Base-by-base conservation (phyloP, 2,329 filamentous ascomycete species). In the Neonectria ditissima region DNA sequence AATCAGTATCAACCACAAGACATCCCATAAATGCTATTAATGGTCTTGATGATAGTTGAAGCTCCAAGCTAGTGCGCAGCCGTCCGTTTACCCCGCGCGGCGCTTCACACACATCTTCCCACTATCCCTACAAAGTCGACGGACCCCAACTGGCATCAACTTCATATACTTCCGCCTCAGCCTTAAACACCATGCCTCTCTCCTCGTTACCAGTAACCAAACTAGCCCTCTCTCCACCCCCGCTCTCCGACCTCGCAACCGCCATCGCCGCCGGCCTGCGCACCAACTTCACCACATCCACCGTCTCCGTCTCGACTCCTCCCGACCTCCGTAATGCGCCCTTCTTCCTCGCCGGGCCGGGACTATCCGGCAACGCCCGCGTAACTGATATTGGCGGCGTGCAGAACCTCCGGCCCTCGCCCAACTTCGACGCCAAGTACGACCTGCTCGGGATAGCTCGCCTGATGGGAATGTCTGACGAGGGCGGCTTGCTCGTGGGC, bases 351-450 rank as follows among this genome's bases (percentile, higher is more conserved):
- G 78, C 80, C 1, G 74, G 75, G 4, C 56, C 74, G 2, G 82
- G 82, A 0, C 73, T 84, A 9, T 77, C 71, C 5, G 81, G 82
- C 1, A 74, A 75, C 4, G 72, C 77, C 32, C 74, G 74, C 39
- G 74, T 83, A 5, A 80, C 78, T 16, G 82, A 84, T 51, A 71
- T 84, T 20, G 82, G 82, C 5, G 82, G 81, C 0, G 80, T 79
- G 24, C 69, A 76, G 1, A 80, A 83, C 60, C 74, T 83, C 0
- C 75, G 76, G 11, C 81, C 81, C 0, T 50, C 30, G 0, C 79
- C 80, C 0, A 73, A 75, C 5, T 67, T 79, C 8, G 68, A 76
- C 1, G 74, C 73, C 16, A 78, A 71, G 37, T 83, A 77, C 59
- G 72, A 74, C 3, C 55, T 81, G 51, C 43, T 72, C 2, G 68